Conservation (phyloP, 2,329 filamentous ascomycete genomes). For the Colletotrichum chlorophyti region DNA sequence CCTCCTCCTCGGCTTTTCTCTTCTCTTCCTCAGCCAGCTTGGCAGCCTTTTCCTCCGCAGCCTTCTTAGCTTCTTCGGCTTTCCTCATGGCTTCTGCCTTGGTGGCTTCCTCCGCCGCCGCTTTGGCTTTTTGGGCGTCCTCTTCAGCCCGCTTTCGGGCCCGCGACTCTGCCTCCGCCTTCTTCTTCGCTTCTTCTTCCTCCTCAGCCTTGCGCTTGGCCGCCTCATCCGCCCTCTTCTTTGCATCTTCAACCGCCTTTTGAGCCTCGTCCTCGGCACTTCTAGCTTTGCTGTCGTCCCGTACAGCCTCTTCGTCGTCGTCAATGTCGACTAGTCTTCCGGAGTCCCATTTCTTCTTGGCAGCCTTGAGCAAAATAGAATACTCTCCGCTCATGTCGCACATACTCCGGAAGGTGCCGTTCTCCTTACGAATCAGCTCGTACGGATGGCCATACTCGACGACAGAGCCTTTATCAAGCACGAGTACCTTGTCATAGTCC, state of each 20-base stretch:
- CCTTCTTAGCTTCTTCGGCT: conserved; percentile 13
- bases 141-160: conserved; percentile 13
- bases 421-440: conserved; percentile 75
- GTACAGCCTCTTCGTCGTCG: conserved; percentile 11
- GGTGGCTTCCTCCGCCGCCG: conserved; percentile 12
- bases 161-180: conserved; percentile 2
- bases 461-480: conserved; percentile 87
- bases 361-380: conserved; percentile 56
- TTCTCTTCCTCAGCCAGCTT: neutral
- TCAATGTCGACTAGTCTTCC: conserved; percentile 43
- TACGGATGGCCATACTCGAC: conserved; percentile 92
- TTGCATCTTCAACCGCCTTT: conserved; percentile 3
- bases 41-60: neutral
- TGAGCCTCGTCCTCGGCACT: conserved; percentile 7
- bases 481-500: conserved; percentile 96
- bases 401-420: conserved; percentile 69
- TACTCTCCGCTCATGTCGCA: conserved; percentile 69
- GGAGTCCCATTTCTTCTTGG: conserved; percentile 60
- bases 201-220: neutral
- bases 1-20: conserved; percentile 7
- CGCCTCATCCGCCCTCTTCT: conserved; percentile 8
- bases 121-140: conserved; percentile 12
- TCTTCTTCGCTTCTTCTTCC: neutral
- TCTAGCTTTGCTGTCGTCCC: neutral
- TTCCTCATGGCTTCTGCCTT: neutral